phyloP scores from a whole-genome alignment of 441 rosid species.

The Euphorbia celastroides region DNA sequence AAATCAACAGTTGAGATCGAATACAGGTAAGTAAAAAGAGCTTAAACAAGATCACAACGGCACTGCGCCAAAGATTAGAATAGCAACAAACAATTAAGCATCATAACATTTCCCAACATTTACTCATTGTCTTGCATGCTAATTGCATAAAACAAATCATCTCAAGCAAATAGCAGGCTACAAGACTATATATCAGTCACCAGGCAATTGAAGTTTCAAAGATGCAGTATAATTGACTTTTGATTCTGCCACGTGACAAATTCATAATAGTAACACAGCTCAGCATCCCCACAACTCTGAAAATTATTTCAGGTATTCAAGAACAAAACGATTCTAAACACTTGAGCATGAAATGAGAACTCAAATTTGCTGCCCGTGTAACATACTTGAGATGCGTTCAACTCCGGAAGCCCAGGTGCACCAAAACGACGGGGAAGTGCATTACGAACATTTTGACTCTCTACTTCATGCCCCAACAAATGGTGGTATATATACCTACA shows the following conservation, averaged over 20 bases:
- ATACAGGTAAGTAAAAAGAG: background rate
- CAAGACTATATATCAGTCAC: background rate
- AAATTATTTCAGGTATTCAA: background rate
- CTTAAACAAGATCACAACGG: background rate
- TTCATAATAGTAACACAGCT: background rate
- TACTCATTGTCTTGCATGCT: background rate
- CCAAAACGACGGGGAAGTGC: constrained; percentile 93
- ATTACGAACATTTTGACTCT: constrained; percentile 90
- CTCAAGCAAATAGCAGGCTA: background rate
- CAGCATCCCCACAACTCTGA: background rate
- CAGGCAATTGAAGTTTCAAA: background rate
- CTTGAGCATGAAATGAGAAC: background rate
- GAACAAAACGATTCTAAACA: background rate
- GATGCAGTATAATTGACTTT: background rate
- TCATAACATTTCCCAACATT: background rate
- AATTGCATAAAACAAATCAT: background rate
- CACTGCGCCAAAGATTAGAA: background rate
- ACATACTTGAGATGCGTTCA: constrained; percentile 95
- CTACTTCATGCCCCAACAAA: constrained; percentile 97
- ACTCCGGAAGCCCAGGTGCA: constrained; percentile 97
- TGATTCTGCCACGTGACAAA: background rate
- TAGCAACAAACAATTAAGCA: background rate
- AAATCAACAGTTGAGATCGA: background rate
- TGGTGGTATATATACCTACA: constrained; percentile 94
- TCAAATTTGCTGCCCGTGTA: background rate